Evolutionary conservation across 306 rosid genomes (phyloP).

Genomic region (Prunus mira): DNA sequence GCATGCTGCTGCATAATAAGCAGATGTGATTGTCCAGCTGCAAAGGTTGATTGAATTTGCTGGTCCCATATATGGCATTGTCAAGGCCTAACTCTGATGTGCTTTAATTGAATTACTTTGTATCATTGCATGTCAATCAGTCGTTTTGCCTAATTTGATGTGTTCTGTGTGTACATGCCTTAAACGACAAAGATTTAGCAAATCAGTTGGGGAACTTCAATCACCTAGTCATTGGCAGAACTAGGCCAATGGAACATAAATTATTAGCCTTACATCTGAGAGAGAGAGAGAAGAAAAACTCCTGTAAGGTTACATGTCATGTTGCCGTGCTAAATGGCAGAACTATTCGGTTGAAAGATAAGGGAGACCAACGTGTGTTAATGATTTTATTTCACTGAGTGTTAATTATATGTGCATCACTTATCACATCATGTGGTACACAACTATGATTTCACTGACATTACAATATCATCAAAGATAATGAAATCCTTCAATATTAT

Average conservation of each 20-base stretch:
- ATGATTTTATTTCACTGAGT: too few species aligned
- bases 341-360: too few species aligned
- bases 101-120: background rate
- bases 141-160: conserved; percentile 40
- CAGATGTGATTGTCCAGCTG: conserved; percentile 17
- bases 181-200: conserved; percentile 46
- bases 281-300: background rate
- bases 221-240: conserved; percentile 28
- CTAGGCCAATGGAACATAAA: conserved; percentile 14
- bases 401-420: too few species aligned
- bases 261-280: background rate
- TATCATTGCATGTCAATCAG: background rate
- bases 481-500: too few species aligned
- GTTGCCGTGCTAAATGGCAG: too few species aligned
- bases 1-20: conserved; percentile 14
- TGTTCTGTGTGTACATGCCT: conserved; percentile 23
- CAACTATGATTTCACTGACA: too few species aligned
- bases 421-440: too few species aligned
- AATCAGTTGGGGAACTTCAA: conserved; percentile 21
- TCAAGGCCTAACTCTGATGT: background rate
- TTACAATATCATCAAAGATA: too few species aligned
- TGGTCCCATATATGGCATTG: conserved; percentile 22
- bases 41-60: conserved; percentile 16
- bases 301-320: too few species aligned
- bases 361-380: too few species aligned